Evolutionary conservation across 2,329 filamentous ascomycete genomes (phyloP), one percentile per base, ranked within the genome.

Genomic region (Nothomitra cinnamomea): DNA sequence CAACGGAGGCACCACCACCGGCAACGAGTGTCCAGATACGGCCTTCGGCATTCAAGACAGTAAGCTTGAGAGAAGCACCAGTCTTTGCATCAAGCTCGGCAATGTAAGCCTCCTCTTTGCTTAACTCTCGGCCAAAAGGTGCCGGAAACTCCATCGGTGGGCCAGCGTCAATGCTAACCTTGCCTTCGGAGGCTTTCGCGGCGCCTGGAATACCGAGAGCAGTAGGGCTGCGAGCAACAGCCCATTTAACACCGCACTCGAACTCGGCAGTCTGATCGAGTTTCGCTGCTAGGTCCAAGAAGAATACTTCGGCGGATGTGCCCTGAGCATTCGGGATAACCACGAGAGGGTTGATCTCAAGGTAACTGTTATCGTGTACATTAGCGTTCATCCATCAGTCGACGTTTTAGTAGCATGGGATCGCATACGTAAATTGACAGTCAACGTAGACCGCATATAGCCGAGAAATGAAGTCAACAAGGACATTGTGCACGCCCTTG

Each of bases 51-150:
- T 98, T 98, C 62, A 98, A 80, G 61, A 98, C 86, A 57, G 92
- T 98, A 57, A 98, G 81, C 78, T 98, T 98, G 66, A 98, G 84
- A 28, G 92, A 98, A 60, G 92, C 92, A 78, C 92, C 92, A 59
- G 92, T 98, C 83, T 98, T 98, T 63, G 92, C 92, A 66, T 98
- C 92, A 69, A 98, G 85, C 72, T 95, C 92, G 58, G 92, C 84
- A 67, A 98, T 96, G 78, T 95, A 98, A 58, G 90, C 89, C 76
- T 98, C 92, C 75, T 98, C 92, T 77, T 96, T 96, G 76, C 82
- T 86, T 70, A 98, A 77, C 74, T 98, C 92, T 78, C 92, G 92
- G 63, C 92, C 92, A 73, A 98, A 98, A 58, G 92, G 92, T 68
- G 92, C 92, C 58, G 92, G 92, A 80, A 98, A 98, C 70, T 95